Evolutionary conservation across 2,329 filamentous ascomycete genomes (phyloP).

Genomic region (Blastomyces gilchristii): DNA sequence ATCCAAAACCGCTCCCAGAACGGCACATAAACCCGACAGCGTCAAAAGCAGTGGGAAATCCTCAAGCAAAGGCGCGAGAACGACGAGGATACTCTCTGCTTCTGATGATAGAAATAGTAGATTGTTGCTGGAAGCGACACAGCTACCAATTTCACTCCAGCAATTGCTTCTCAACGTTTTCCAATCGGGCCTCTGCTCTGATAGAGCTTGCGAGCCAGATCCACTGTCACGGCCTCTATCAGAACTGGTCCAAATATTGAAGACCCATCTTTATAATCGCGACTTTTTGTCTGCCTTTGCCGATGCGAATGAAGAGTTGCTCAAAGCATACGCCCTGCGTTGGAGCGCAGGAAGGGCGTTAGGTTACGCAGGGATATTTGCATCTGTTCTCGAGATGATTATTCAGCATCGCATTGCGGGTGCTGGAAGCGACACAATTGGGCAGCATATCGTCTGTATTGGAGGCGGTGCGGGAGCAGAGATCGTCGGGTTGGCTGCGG

Average conservation of each 20-base stretch:
- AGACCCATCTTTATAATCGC: conserved; percentile 72
- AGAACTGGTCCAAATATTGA: conserved; percentile 64
- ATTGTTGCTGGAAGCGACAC: background rate
- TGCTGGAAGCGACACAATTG: background rate
- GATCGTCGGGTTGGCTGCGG: conserved; percentile 52
- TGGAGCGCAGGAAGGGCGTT: conserved; percentile 85
- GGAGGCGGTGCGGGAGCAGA: conserved; percentile 58
- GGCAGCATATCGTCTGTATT: conserved; percentile 43
- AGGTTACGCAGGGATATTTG: conserved; percentile 60
- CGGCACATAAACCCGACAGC: background rate
- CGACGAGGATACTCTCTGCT: background rate
- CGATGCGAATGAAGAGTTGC: conserved; percentile 51
- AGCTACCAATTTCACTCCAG: conserved; percentile 47
- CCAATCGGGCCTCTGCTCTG: conserved; percentile 46
- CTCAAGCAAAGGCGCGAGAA: background rate
- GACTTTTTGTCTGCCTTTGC: conserved; percentile 73
- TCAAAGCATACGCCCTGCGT: conserved; percentile 74
- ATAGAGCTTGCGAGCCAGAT: conserved; percentile 19
- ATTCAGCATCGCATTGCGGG: conserved; percentile 4
- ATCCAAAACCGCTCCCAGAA: background rate
- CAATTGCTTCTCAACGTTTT: conserved; percentile 67
- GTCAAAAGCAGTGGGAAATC: background rate
- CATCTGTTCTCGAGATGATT: conserved; percentile 14
- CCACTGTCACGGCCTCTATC: conserved; percentile 38
- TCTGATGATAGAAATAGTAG: background rate